Percentiles rank a stretch among this genome's conserved stretches.
phyloP scores from a whole-genome alignment of 1,284 basidiomycete species.

The Tranzscheliella williamsii region DNA sequence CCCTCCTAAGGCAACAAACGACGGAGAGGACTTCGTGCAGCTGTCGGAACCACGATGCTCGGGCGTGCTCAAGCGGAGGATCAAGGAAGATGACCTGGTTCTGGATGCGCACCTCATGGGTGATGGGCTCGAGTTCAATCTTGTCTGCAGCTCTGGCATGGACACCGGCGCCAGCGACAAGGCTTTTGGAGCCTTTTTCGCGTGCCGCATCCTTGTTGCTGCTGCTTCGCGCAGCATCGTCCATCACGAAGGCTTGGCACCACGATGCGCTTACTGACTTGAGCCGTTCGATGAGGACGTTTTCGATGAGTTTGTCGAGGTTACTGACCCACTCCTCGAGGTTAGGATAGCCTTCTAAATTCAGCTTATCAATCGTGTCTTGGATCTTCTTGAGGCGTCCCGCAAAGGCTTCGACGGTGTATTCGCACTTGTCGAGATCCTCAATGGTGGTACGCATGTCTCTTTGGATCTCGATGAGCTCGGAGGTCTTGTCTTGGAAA shows the following conservation, averaged over 20 bases:
- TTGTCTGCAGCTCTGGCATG: constrained; percentile 6
- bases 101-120: constrained; percentile 93
- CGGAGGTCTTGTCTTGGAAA: constrained; percentile 85
- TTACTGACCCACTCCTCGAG: constrained; percentile 93
- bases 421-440: constrained; percentile 80
- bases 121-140: constrained; percentile 56
- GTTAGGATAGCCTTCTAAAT: constrained; percentile 94
- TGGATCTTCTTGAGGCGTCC: constrained; percentile 80
- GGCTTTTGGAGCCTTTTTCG: constrained; percentile 12
- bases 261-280: constrained; percentile 79
- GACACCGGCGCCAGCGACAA: constrained; percentile 3
- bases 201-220: constrained; percentile 4
- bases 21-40: constrained; percentile 78
- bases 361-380: constrained; percentile 87
- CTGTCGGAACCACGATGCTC: constrained; percentile 86
- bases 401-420: constrained; percentile 78
- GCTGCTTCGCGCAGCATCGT: constrained; percentile 9
- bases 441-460: constrained; percentile 77
- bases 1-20: constrained; percentile 82
- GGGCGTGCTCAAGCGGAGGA: constrained; percentile 91
- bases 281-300: constrained; percentile 77
- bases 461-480: constrained; percentile 85
- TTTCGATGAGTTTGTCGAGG: constrained; percentile 83
- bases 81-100: constrained; percentile 98
- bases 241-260: constrained; percentile 74